Conservation (phyloP, 2,329 filamentous ascomycete species). For the Ophiostoma quercus region DNA sequence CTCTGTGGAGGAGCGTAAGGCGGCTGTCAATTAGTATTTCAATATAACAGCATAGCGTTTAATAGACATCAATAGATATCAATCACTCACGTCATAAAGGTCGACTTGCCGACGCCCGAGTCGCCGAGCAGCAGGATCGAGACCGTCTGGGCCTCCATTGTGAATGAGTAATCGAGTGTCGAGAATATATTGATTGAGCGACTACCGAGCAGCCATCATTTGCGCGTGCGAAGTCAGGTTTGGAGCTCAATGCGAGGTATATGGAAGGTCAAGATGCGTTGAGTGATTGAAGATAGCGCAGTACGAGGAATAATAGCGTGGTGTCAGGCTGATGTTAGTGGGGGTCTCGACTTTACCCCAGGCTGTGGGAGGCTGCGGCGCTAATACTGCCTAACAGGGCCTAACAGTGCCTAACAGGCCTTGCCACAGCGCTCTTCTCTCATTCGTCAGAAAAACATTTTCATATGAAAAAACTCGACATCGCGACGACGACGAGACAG, state of each 20-base stretch:
- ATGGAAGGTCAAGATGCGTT: not conserved
- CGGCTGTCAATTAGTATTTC: not conserved
- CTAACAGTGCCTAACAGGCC: too few relatives aligned
- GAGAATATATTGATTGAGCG: not conserved
- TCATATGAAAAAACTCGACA: conserved; percentile 1
- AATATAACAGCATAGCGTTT: not conserved
- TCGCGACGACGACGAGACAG: not conserved
- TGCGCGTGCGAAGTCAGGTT: not conserved
- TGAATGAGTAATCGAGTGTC: not conserved
- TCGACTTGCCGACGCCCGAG: conserved; percentile 55
- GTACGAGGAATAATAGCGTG: not conserved
- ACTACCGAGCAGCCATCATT: not conserved
- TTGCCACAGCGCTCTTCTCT: not conserved
- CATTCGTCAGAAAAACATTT: conserved; percentile 2
- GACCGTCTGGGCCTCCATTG: conserved; percentile 24
- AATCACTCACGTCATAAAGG: conserved; percentile 53
- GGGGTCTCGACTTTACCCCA: not conserved
- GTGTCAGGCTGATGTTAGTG: not conserved
- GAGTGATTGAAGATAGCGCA: not conserved
- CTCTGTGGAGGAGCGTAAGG: conserved; percentile 18
- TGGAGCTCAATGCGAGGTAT: not conserved
- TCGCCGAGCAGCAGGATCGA: conserved; percentile 57
- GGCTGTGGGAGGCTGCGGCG: not conserved
- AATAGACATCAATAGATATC: not conserved
- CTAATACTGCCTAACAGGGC: not conserved